phyloP scores from a whole-genome alignment of 352 stramenopile genomes.

The Phytophthora pluvialis region DNA sequence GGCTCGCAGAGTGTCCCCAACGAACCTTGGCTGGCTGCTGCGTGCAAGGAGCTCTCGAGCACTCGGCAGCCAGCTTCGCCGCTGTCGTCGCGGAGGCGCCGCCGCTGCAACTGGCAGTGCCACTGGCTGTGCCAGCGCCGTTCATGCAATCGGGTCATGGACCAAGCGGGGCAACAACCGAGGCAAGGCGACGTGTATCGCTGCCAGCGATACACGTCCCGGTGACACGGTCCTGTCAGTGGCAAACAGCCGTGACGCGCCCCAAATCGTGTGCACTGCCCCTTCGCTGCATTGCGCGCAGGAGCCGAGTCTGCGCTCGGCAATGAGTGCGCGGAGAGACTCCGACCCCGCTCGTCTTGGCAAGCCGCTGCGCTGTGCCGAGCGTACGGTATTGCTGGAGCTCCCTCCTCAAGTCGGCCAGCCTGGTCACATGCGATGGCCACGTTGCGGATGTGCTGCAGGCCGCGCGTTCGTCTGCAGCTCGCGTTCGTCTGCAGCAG shows the following conservation, averaged over 20 bases:
- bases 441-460: conserved; percentile 24
- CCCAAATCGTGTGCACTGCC: conserved; percentile 26
- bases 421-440: conserved; percentile 21
- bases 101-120: no score
- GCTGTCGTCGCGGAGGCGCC: conserved; percentile 1
- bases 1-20: conserved; percentile 18
- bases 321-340: no score
- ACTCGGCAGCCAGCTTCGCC: no score
- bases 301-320: conserved; percentile 15
- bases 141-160: not conserved
- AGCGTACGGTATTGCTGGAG: not conserved
- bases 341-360: not conserved
- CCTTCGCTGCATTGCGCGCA: conserved; percentile 21
- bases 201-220: not conserved
- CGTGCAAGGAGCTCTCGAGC: no score
- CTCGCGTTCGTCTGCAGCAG: conserved; percentile 18
- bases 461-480: conserved; percentile 10
- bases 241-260: conserved; percentile 27
- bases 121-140: not conserved
- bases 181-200: conserved; percentile 29
- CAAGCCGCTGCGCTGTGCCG: not conserved
- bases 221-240: conserved; percentile 24
- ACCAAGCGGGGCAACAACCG: no score
- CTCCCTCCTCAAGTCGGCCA: conserved; percentile 16
- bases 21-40: no score